phyloP scores from a whole-genome alignment of 2,329 filamentous ascomycete species.

The Clarireedia monteithiana region DNA sequence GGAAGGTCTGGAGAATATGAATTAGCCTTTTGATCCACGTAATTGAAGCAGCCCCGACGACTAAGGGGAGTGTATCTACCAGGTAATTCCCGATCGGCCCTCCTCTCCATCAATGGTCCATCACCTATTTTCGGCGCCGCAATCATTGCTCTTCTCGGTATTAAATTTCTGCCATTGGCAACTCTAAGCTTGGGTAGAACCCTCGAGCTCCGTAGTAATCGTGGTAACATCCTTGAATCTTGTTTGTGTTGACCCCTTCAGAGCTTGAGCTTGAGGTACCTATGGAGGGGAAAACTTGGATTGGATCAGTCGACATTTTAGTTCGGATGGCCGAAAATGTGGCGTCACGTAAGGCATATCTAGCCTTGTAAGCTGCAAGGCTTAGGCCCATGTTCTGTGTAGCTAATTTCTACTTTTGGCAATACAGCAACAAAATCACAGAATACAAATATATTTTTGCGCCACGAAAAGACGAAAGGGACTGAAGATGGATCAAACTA shows the following conservation, averaged over 20 bases:
- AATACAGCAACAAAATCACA: not conserved
- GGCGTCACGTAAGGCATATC: constrained; percentile 11
- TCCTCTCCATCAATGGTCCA: constrained; percentile 57
- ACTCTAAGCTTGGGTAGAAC: constrained; percentile 14
- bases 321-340: constrained; percentile 10
- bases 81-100: constrained; percentile 58
- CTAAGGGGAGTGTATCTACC: constrained; percentile 34
- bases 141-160: constrained; percentile 40
- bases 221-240: constrained; percentile 23
- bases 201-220: constrained; percentile 22
- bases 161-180: constrained; percentile 12
- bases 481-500: constrained; percentile 23
- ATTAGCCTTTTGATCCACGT: not conserved
- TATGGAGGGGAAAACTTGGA: constrained; percentile 1
- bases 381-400: not conserved
- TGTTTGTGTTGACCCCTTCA: not conserved
- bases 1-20: constrained; percentile 19
- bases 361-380: not conserved
- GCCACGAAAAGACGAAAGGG: constrained; percentile 14
- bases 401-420: too few species aligned
- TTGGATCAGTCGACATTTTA: constrained; percentile 7
- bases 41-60: not conserved
- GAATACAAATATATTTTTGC: not conserved
- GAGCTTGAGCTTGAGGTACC: not conserved
- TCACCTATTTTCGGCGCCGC: constrained; percentile 51